phyloP scores from a whole-genome alignment of 441 rosid genomes.

The Biscutella laevigata region DNA sequence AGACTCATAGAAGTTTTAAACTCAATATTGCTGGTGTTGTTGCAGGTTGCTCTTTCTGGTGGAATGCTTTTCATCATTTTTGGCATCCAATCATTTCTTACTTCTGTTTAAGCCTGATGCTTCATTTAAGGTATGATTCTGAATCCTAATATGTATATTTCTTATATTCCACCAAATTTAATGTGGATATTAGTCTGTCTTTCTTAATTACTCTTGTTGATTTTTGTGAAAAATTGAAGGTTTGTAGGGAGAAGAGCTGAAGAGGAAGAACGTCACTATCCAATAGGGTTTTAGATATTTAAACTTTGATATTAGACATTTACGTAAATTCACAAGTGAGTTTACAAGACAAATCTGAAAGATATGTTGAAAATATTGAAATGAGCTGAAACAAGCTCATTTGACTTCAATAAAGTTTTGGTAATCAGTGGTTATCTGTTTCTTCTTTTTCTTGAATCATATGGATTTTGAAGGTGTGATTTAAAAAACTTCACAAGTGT shows the following conservation, averaged over 20 bases:
- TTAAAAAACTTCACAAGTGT: too few species aligned
- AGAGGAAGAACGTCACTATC: slow-evolving; percentile 7
- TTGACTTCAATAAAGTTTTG: slow-evolving; percentile 14
- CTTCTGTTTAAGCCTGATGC: slow-evolving; percentile 35
- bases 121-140: slow-evolving; percentile 5
- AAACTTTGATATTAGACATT: slow-evolving; percentile 8
- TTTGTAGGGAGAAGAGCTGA: background rate
- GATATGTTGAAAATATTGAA: background rate
- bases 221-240: slow-evolving; percentile 1
- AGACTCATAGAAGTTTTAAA: too few species aligned
- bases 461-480: background rate
- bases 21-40: background rate
- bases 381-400: background rate
- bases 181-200: background rate
- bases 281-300: slow-evolving; percentile 10
- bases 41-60: slow-evolving; percentile 80
- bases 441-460: background rate
- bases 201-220: background rate
- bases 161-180: background rate
- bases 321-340: slow-evolving; percentile 11
- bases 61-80: slow-evolving; percentile 83
- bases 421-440: background rate
- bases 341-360: slow-evolving; percentile 3
- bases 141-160: background rate
- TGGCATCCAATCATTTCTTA: slow-evolving; percentile 80